A percentile compares a stretch with the other conserved stretches of the same genome.
Evolutionary conservation across 345 rosid species (phyloP).

Genomic region (Hypericum perforatum): DNA sequence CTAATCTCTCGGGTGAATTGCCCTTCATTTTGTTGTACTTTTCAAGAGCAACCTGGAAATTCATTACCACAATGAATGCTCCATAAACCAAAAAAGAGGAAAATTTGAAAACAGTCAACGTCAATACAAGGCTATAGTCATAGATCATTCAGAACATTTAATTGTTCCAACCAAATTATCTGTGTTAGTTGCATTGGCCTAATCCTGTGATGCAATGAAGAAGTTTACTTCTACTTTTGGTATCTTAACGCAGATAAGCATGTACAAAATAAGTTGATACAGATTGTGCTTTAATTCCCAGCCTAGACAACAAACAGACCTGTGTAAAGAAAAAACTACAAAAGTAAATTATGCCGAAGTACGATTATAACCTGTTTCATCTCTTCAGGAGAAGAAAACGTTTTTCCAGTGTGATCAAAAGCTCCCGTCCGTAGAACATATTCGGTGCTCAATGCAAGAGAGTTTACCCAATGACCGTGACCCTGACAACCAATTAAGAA

Average conservation of each 20-base stretch:
- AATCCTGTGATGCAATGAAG: too few species aligned
- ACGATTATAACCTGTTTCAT: constrained; percentile 50
- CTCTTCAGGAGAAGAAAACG: constrained; percentile 64
- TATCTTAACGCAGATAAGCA: too few species aligned
- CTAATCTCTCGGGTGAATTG: constrained; percentile 75
- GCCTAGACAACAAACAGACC: too few species aligned
- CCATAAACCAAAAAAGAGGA: background rate
- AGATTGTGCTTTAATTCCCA: too few species aligned
- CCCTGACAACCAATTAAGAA: constrained; percentile 38
- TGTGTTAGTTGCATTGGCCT: too few species aligned
- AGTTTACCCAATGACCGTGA: constrained; percentile 97
- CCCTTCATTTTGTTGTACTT: constrained; percentile 80
- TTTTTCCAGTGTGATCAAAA: constrained; percentile 83
- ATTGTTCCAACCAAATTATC: too few species aligned
- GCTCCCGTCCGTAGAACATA: constrained; percentile 95
- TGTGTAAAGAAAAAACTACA: background rate
- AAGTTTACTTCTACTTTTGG: too few species aligned
- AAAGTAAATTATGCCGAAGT: background rate
- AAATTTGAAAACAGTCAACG: too few species aligned
- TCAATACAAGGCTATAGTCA: too few species aligned
- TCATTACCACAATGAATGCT: constrained; percentile 5
- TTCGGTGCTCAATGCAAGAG: constrained; percentile 92
- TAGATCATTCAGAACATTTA: too few species aligned
- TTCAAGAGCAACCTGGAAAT: constrained; percentile 60
- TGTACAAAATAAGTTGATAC: too few species aligned